Conservation (phyloP, 805 yeast species). For the Metschnikowia aberdeeniae region DNA sequence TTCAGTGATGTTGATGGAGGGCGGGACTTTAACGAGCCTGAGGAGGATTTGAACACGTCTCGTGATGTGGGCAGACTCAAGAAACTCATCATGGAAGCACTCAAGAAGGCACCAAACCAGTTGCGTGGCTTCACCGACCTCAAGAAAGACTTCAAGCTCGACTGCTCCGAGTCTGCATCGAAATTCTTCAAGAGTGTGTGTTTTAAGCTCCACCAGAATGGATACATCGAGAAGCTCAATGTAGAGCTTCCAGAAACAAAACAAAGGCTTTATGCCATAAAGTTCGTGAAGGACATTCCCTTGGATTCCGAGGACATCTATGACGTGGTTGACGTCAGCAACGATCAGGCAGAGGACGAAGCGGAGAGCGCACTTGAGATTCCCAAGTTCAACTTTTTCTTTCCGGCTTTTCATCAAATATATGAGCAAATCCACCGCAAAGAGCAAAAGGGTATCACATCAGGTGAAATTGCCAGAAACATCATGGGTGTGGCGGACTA, state of each 20-base stretch:
- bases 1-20: conserved; percentile 19
- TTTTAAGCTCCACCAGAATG: conserved; percentile 41
- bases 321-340: conserved; percentile 31
- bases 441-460: conserved; percentile 52
- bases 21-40: conserved; percentile 7
- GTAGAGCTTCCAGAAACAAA: conserved; percentile 35
- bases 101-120: conserved; percentile 56
- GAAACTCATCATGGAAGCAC: conserved; percentile 41
- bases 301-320: conserved; percentile 41
- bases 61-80: conserved; percentile 29
- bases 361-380: conserved; percentile 2
- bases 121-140: conserved; percentile 60
- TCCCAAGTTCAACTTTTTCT: conserved; percentile 48
- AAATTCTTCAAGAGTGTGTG: conserved; percentile 49
- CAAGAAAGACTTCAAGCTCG: conserved; percentile 53
- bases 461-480: conserved; percentile 47
- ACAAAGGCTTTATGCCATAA: conserved; percentile 30
- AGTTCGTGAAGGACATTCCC: conserved; percentile 44
- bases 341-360: conserved; percentile 15
- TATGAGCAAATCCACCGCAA: conserved; percentile 42
- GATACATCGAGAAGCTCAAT: conserved; percentile 47
- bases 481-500: conserved; percentile 54
- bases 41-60: conserved; percentile 23
- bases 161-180: conserved; percentile 33
- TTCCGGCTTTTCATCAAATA: conserved; percentile 64